Percentiles rank a stretch among this genome's conserved stretches.
These are phyloP conservation scores for Scenedesmus sp. DNA, from an alignment of 163 green algal genomes.

Conservation along the genomic window DNA sequence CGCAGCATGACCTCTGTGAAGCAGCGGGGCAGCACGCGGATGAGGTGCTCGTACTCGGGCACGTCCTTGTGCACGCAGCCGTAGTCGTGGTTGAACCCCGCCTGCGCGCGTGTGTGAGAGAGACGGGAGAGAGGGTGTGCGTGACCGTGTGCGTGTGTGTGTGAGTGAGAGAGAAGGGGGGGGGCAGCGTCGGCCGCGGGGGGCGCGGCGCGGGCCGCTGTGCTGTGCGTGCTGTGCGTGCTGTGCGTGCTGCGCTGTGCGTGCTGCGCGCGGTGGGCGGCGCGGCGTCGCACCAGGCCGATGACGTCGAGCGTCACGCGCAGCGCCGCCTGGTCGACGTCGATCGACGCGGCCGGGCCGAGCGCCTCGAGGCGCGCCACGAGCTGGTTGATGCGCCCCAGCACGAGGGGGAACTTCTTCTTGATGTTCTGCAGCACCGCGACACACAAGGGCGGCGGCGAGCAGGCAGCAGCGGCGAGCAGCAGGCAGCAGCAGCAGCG, in stretches of 20 bases:
- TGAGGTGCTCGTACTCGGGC: constrained; percentile 54
- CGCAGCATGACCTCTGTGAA: constrained; percentile 71
- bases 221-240: constrained; percentile 51
- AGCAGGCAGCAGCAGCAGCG: not conserved
- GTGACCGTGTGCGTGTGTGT: too few species aligned
- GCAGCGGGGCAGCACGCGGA: constrained; percentile 65
- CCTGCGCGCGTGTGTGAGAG: constrained; percentile 35
- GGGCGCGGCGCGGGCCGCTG: too few species aligned
- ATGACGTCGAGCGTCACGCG: constrained; percentile 70
- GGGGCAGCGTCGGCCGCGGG: too few species aligned
- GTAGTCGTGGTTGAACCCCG: constrained; percentile 64
- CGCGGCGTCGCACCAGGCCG: constrained; percentile 59
- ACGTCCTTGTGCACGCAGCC: constrained; percentile 48
- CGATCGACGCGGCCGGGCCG: constrained; percentile 46
- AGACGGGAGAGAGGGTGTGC: too few species aligned
- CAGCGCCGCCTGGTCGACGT: constrained; percentile 66
- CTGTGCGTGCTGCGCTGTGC: constrained; percentile 36
- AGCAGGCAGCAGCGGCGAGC: not conserved
- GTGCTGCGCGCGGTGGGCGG: too few species aligned
- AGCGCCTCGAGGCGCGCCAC: constrained; percentile 28
- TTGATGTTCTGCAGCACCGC: constrained; percentile 43
- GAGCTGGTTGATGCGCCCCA: constrained; percentile 48
- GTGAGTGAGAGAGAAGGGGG: too few species aligned
- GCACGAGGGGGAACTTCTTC: constrained; percentile 49
- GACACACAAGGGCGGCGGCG: not conserved